A percentile compares a stretch with the other conserved stretches of the same genome.
phyloP scores from a whole-genome alignment of 1,284 basidiomycete genomes.

The Rhizopogon hawkerae region DNA sequence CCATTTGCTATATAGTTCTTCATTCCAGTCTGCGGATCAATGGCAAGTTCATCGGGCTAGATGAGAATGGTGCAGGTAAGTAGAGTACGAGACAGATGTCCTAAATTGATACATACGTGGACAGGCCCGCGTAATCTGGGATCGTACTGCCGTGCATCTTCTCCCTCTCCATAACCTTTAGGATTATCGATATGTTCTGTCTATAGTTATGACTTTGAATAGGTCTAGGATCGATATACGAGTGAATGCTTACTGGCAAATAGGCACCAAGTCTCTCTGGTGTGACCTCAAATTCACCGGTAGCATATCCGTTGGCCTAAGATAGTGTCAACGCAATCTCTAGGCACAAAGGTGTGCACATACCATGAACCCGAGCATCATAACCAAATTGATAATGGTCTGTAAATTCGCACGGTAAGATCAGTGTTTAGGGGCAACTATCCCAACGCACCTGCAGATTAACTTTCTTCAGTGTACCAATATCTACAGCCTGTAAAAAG shows the following conservation, averaged over 20 bases:
- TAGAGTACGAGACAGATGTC: not conserved
- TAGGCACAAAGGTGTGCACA: slow-evolving; percentile 14
- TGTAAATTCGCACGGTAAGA: slow-evolving; percentile 25
- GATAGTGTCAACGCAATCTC: slow-evolving; percentile 4
- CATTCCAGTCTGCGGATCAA: slow-evolving; percentile 86
- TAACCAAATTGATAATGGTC: slow-evolving; percentile 82
- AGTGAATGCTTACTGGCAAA: slow-evolving; percentile 49
- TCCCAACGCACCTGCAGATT: slow-evolving; percentile 45
- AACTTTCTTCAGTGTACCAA: slow-evolving; percentile 70
- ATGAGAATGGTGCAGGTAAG: slow-evolving; percentile 13
- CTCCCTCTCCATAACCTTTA: slow-evolving; percentile 77
- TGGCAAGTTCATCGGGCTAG: slow-evolving; percentile 73
- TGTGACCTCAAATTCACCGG: slow-evolving; percentile 86
- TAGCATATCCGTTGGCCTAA: slow-evolving; percentile 79
- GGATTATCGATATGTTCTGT: slow-evolving; percentile 88
- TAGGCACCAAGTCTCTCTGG: slow-evolving; percentile 81
- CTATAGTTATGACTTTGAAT: slow-evolving; percentile 24
- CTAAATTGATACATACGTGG: slow-evolving; percentile 33
- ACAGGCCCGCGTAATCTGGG: slow-evolving; percentile 65
- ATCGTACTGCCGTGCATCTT: slow-evolving; percentile 76
- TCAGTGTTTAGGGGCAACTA: not conserved
- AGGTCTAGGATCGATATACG: not conserved
- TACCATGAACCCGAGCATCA: slow-evolving; percentile 82
- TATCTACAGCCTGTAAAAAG: slow-evolving; percentile 66
- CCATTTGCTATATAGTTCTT: slow-evolving; percentile 94